Conservation (phyloP, 106 monocot species). For the Dactylorhiza incarnata region DNA sequence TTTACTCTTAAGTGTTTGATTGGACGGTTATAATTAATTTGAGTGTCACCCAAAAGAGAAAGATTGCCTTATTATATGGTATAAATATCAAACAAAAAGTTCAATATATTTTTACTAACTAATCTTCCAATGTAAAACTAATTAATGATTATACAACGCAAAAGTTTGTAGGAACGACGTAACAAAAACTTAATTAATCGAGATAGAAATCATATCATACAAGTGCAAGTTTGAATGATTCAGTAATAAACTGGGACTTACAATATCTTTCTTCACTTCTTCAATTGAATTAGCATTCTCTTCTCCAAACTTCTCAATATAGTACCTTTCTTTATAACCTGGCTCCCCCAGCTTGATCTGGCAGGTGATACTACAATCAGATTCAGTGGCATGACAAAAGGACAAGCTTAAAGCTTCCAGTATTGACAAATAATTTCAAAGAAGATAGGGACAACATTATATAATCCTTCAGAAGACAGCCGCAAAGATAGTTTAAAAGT, state of each 20-base stretch:
- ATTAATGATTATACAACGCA: background rate
- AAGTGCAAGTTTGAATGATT: background rate
- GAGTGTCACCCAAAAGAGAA: too few relatives aligned
- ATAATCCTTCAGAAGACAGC: background rate
- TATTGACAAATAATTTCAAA: background rate
- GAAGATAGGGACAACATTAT: background rate
- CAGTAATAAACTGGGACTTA: slow-evolving; percentile 24
- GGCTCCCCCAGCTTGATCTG: slow-evolving; percentile 94
- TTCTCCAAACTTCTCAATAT: slow-evolving; percentile 72
- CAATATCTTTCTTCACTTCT: slow-evolving; percentile 58
- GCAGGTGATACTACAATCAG: background rate
- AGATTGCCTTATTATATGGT: too few relatives aligned
- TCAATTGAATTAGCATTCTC: slow-evolving; percentile 42
- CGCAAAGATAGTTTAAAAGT: background rate
- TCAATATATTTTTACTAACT: background rate
- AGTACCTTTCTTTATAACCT: slow-evolving; percentile 91
- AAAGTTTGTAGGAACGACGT: background rate
- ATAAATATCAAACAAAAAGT: background rate
- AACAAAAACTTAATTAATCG: background rate
- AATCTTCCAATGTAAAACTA: background rate
- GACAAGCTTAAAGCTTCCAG: background rate
- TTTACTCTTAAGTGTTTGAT: too few relatives aligned
- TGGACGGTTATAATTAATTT: too few relatives aligned
- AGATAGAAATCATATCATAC: slow-evolving; percentile 1
- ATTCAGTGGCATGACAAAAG: background rate